These are phyloP conservation scores for Pleurotus salmoneostramineus DNA, from an alignment of 768 basidiomycete genomes.

Conservation along the genomic window DNA sequence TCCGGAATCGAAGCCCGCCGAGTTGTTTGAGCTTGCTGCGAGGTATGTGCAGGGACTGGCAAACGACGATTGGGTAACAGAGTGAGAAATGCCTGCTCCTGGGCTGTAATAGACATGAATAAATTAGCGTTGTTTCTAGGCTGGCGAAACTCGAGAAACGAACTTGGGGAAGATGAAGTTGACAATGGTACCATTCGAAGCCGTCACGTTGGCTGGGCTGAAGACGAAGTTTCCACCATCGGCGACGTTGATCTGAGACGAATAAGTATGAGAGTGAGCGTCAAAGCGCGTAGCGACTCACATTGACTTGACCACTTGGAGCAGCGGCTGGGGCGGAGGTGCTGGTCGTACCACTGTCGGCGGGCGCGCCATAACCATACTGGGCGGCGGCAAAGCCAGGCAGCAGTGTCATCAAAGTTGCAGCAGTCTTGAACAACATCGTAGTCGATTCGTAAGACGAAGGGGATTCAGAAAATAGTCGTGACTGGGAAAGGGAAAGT, in stretches of 20 bases:
- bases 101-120: conserved; percentile 15
- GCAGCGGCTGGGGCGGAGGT: conserved; percentile 20
- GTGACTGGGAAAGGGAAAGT: conserved; percentile 5
- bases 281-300: conserved; percentile 12
- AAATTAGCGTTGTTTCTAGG: conserved; percentile 9
- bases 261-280: neutral
- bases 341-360: conserved; percentile 9
- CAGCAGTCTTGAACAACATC: conserved; percentile 27
- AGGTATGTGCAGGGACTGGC: conserved; percentile 48
- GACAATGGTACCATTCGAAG: conserved; percentile 44
- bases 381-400: conserved; percentile 36
- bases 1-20: conserved; percentile 54
- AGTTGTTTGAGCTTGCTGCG: conserved; percentile 26
- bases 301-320: conserved; percentile 33
- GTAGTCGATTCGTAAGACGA: neutral
- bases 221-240: conserved; percentile 33
- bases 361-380: conserved; percentile 21
- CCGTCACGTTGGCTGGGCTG: conserved; percentile 41
- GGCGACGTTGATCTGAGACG: conserved; percentile 39
- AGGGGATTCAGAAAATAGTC: neutral
- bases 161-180: conserved; percentile 53
- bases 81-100: conserved; percentile 36
- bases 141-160: conserved; percentile 6
- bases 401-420: conserved; percentile 20
- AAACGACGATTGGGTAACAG: conserved; percentile 56